Evolutionary conservation across 108 stramenopile species (phyloP).

Genomic region (Bacterosira constricta): DNA sequence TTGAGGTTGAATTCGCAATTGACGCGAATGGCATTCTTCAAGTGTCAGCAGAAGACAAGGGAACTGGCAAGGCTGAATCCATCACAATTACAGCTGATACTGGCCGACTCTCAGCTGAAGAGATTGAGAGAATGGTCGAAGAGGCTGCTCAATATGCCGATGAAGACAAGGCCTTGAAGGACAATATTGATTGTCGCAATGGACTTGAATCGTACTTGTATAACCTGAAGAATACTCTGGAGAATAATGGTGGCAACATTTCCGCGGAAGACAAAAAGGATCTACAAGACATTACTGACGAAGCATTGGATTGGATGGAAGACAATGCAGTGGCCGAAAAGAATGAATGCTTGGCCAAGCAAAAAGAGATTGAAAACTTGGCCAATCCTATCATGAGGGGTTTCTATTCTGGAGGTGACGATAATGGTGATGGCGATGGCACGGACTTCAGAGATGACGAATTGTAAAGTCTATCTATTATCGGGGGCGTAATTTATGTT

Average conservation of each 20-base stretch:
- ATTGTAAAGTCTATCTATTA: too few species aligned
- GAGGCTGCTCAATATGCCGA: conserved; percentile 98
- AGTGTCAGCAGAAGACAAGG: conserved; percentile 95
- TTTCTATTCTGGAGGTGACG: conserved; percentile 77
- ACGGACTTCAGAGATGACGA: too few species aligned
- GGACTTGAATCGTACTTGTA: conserved; percentile 94
- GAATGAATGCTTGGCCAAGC: conserved; percentile 92
- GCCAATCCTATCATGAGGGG: conserved; percentile 93
- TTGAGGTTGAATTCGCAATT: conserved; percentile 97
- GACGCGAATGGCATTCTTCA: conserved; percentile 98
- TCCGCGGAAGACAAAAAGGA: conserved; percentile 92
- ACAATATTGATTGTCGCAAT: conserved; percentile 90
- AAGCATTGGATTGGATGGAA: conserved; percentile 95
- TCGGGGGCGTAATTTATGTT: too few species aligned
- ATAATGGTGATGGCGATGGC: conserved; percentile 52
- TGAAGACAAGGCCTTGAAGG: conserved; percentile 84
- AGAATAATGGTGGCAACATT: conserved; percentile 76
- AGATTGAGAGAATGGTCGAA: conserved; percentile 95
- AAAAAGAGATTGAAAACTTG: conserved; percentile 91
- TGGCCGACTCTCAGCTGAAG: conserved; percentile 94
- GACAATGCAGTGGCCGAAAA: conserved; percentile 91
- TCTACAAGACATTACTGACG: conserved; percentile 84
- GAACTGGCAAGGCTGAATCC: conserved; percentile 90
- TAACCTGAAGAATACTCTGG: conserved; percentile 92
- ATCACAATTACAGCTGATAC: conserved; percentile 98